These are phyloP conservation scores for Beauveria rudraprayagi DNA, from an alignment of 2,329 filamentous ascomycete species.

Conservation along the genomic window DNA sequence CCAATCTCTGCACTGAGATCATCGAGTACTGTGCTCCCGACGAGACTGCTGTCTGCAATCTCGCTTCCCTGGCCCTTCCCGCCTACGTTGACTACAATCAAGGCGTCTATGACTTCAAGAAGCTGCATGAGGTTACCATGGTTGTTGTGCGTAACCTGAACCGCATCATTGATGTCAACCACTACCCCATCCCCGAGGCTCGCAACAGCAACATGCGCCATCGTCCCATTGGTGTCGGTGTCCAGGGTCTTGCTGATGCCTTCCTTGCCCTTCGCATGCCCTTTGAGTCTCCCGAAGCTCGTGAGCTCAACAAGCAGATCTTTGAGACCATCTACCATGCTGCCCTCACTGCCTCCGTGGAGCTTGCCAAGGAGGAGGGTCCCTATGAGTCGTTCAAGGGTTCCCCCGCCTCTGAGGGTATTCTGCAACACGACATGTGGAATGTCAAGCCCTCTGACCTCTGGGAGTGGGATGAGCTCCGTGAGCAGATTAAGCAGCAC, in stretches of 20 bases:
- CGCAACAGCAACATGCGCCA: constrained; percentile 96
- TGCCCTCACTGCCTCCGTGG: constrained; percentile 79
- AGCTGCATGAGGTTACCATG: constrained; percentile 88
- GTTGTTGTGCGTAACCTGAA: constrained; percentile 93
- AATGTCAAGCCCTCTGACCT: constrained; percentile 85
- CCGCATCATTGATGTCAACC: constrained; percentile 96
- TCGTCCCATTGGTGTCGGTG: constrained; percentile 90
- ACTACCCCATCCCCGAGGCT: constrained; percentile 94
- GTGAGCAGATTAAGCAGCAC: constrained; percentile 84
- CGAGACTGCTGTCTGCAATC: constrained; percentile 97
- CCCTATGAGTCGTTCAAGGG: constrained; percentile 87
- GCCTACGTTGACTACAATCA: constrained; percentile 81
- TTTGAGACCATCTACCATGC: constrained; percentile 99
- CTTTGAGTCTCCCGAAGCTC: constrained; percentile 92
- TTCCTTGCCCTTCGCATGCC: constrained; percentile 95
- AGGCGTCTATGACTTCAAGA: constrained; percentile 88
- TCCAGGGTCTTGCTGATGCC: constrained; percentile 94
- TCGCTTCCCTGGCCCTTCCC: constrained; percentile 88
- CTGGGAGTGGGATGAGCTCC: constrained; percentile 90
- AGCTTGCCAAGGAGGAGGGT: constrained; percentile 76
- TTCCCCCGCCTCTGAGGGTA: constrained; percentile 87
- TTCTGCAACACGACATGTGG: constrained; percentile 99
- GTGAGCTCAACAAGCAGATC: constrained; percentile 92
- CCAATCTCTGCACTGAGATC: constrained; percentile 98
- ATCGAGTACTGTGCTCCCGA: constrained; percentile 95